A percentile compares a stretch with the other conserved stretches of the same genome.
Conservation (phyloP, 2,329 filamentous ascomycete genomes). For the Paracoccidioides lutzii region DNA sequence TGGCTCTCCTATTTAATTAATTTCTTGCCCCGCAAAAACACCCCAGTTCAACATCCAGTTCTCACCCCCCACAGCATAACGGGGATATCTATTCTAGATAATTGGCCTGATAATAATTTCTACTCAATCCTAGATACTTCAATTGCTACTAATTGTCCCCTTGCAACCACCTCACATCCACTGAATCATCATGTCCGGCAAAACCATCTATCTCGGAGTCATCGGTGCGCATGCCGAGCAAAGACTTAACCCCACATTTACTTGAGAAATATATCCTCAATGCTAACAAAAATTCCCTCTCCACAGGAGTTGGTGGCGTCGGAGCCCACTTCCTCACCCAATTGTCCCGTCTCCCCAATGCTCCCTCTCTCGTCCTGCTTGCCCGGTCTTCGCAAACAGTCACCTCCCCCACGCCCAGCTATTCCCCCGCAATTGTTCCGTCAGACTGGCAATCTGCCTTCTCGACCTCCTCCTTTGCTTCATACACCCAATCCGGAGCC, state of each 20-base stretch:
- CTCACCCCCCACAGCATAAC: background rate
- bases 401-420: conserved; percentile 56
- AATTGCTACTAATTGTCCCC: background rate
- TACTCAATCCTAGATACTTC: background rate
- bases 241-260: background rate
- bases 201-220: conserved; percentile 31
- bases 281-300: conserved; percentile 8
- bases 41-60: background rate
- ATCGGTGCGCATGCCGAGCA: conserved; percentile 20
- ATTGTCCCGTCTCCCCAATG: conserved; percentile 55
- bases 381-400: conserved; percentile 75
- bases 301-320: conserved; percentile 73
- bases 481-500: conserved; percentile 37
- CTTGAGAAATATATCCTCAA: background rate
- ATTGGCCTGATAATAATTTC: conserved; percentile 1
- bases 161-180: background rate
- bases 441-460: conserved; percentile 48
- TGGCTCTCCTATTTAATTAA: background rate
- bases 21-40: background rate
- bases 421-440: conserved; percentile 49
- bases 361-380: conserved; percentile 69
- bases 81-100: background rate
- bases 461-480: conserved; percentile 51
- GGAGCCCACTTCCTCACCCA: conserved; percentile 84
- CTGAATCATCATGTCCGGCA: conserved; percentile 18